phyloP scores from a whole-genome alignment of 2,329 filamentous ascomycete species.

The Xylaria sp. region DNA sequence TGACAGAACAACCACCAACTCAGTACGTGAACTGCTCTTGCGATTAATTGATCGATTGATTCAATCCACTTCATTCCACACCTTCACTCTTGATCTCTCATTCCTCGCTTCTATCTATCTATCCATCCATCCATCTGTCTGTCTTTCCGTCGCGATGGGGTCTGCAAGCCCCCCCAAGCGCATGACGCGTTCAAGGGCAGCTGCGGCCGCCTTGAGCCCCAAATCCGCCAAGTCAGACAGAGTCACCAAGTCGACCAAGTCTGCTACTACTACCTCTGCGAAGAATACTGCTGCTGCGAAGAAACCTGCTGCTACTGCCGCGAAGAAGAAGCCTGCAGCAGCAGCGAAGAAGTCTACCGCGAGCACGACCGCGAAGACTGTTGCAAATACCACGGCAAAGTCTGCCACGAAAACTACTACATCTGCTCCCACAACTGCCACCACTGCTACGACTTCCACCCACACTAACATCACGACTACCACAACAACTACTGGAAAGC shows the following conservation, averaged over 20 bases:
- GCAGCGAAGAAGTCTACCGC: conserved; percentile 39
- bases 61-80: background rate
- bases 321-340: conserved; percentile 47
- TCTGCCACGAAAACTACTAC: background rate
- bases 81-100: conserved; percentile 25
- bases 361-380: conserved; percentile 39
- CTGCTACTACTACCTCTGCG: conserved; percentile 11
- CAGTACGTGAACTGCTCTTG: conserved; percentile 11
- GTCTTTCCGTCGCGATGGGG: conserved; percentile 58
- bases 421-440: conserved; percentile 12
- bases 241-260: conserved; percentile 49
- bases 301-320: conserved; percentile 22
- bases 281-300: conserved; percentile 50
- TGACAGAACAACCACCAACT: conserved; percentile 18
- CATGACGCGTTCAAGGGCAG: conserved; percentile 63
- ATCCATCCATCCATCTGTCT: conserved; percentile 23
- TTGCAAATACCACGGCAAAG: conserved; percentile 48
- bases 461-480: conserved; percentile 17
- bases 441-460: conserved; percentile 20
- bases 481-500: conserved; percentile 51
- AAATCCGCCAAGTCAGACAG: conserved; percentile 50
- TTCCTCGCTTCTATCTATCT: background rate
- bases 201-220: conserved; percentile 46
- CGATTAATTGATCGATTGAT: conserved; percentile 13
- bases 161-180: conserved; percentile 67